phyloP scores from a whole-genome alignment of 1,284 basidiomycete genomes.

The Clitocybe nebularis region DNA sequence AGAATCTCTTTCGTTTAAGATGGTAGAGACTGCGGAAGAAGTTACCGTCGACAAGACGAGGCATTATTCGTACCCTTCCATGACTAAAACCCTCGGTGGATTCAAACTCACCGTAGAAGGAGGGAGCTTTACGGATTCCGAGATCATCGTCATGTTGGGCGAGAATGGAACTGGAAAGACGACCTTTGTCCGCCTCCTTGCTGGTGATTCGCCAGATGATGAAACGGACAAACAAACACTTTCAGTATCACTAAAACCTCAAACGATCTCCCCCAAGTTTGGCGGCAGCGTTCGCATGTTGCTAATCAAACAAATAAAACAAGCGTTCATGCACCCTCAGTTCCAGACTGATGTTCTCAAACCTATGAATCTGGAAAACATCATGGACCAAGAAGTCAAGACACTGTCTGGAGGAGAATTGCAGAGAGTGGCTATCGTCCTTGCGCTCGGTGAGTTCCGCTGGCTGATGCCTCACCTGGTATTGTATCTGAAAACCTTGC shows the following conservation, averaged over 20 bases:
- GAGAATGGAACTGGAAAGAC: conserved; percentile 99
- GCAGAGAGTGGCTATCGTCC: conserved; percentile 91
- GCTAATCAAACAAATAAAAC: conserved; percentile 89
- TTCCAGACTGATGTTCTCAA: conserved; percentile 97
- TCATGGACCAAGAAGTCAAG: conserved; percentile 96
- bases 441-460: conserved; percentile 64
- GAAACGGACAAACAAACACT: conserved; percentile 78
- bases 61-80: conserved; percentile 85
- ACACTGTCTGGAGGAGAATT: conserved; percentile 95
- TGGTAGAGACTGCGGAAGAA: conserved; percentile 92
- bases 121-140: conserved; percentile 91
- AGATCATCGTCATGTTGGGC: conserved; percentile 96
- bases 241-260: conserved; percentile 90
- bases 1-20: conserved; percentile 93
- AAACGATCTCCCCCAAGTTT: conserved; percentile 95
- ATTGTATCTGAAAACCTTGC: not conserved
- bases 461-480: not conserved
- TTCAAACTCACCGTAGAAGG: conserved; percentile 91
- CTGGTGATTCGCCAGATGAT: conserved; percentile 84
- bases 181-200: conserved; percentile 90
- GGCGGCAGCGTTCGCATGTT: conserved; percentile 91
- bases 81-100: conserved; percentile 91
- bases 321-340: conserved; percentile 93
- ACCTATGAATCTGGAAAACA: conserved; percentile 89
- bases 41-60: conserved; percentile 78